Base-by-base conservation (phyloP, 2,329 filamentous ascomycete genomes). In the Ascochyta viciae-villosae region DNA sequence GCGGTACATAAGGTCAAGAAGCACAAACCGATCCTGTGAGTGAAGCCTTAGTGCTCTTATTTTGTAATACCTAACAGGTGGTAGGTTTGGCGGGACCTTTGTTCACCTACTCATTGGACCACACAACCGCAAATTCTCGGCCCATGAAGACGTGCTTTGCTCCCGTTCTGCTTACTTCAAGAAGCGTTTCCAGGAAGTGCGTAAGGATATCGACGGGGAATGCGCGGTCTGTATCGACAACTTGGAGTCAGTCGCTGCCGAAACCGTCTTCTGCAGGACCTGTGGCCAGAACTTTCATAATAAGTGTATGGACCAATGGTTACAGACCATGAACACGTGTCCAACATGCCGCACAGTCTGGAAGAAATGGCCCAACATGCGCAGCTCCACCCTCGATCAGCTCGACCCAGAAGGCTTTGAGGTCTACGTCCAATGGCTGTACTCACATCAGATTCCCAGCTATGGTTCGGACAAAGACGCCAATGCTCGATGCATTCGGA, bases 371-470 rank as follows among this genome's bases (percentile, higher is more conserved):
- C 16, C 37, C 5, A 12, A 19, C 13, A 6, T 27, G 22, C 33
- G 13, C 7, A 19, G 16, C 29, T 37, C 29, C 3, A 35, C 37
- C 2, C 19, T 50, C 15, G 47, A 50, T 24, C 29, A 53, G 13
- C 29, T 47, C 2, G 50, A 47, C 16, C 50, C 50, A 2, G 50
- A 47, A 4, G 38, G 50, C 23, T 53, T 47, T 16, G 39, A 54
- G 8, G 24, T 54, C 4, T 54, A 43, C 24, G 24, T 54, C 6
- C 51, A 54, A 39, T 54, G 45, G 39, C 9, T 45, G 26, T 54
- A 54, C 33, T 43, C 31, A 3, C 26, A 27, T 13, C 24, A 7
- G 7, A 23, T 50, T 7, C 40, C 52, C 4, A 19, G 15, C 6
- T 45, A 41, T 26, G n/a, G 16, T 10, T 22, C 22, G 3, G 33